A percentile compares a stretch with the other conserved stretches of the same genome.
phyloP scores from a whole-genome alignment of 768 basidiomycete species.

The Russula olivacea region DNA sequence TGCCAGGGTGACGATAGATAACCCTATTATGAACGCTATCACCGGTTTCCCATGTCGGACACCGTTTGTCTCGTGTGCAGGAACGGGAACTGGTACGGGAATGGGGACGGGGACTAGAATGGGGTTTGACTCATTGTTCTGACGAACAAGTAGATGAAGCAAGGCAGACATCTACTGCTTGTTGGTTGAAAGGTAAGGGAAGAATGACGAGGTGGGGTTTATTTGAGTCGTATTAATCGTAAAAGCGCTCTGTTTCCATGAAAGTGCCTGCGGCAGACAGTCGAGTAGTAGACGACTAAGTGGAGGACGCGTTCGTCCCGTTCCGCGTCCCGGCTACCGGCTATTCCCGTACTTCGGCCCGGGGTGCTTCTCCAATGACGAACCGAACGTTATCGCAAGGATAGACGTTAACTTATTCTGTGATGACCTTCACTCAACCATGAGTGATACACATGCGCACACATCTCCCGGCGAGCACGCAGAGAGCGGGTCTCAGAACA shows the following conservation, averaged over 20 bases:
- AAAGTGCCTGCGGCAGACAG: not conserved
- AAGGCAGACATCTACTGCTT: conserved; percentile 7
- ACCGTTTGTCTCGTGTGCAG: not conserved
- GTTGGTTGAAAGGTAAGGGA: not conserved
- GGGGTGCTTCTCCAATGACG: not conserved
- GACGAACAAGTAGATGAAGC: conserved; percentile 10
- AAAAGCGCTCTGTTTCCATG: conserved; percentile 2
- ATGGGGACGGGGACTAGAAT: conserved; percentile 2
- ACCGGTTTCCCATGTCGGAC: conserved; percentile 49
- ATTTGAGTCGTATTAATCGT: not conserved
- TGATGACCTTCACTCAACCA: not conserved
- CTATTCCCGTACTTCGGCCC: not conserved
- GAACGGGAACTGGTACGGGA: not conserved
- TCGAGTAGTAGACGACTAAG: not conserved
- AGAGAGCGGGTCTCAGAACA: not conserved
- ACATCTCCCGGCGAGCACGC: not conserved
- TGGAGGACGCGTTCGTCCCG: not conserved
- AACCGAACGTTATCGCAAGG: not conserved
- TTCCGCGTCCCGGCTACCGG: conserved; percentile 3
- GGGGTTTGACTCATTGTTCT: conserved; percentile 7
- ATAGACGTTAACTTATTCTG: not conserved
- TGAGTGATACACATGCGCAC: not conserved
- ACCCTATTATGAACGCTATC: conserved; percentile 75
- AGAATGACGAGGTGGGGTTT: not conserved
- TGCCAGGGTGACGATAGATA: conserved; percentile 76